These are phyloP conservation scores for Dactylellina sp. DNA, from an alignment of 2,329 filamentous ascomycete species.

Conservation along the genomic window DNA sequence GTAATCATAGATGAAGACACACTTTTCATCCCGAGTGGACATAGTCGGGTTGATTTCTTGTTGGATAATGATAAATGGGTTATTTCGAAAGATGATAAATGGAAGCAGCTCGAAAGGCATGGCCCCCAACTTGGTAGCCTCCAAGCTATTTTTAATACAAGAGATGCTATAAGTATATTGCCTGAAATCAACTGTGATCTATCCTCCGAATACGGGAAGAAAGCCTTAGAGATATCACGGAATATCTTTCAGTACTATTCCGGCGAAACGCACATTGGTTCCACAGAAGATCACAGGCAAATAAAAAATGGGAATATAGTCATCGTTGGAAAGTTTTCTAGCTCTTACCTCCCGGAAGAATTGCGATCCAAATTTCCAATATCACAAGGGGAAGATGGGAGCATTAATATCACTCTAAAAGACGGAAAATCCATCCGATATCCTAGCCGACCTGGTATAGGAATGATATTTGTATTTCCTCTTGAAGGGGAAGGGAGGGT, in stretches of 20 bases:
- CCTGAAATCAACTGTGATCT: constrained; percentile 58
- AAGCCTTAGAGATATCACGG: constrained; percentile 70
- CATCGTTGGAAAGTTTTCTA: constrained; percentile 58
- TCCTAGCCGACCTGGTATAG: constrained; percentile 63
- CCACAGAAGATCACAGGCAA: constrained; percentile 56
- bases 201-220: constrained; percentile 61
- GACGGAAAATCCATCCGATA: constrained; percentile 59
- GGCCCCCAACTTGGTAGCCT: constrained; percentile 69
- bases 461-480: constrained; percentile 69
- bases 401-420: constrained; percentile 40
- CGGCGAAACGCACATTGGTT: constrained; percentile 67
- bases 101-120: constrained; percentile 60
- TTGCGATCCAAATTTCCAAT: constrained; percentile 43
- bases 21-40: neutral
- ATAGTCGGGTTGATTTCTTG: constrained; percentile 1
- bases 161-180: constrained; percentile 65
- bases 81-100: neutral
- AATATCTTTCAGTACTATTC: constrained; percentile 72
- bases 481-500: constrained; percentile 65
- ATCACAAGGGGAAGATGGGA: constrained; percentile 37
- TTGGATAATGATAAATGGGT: constrained; percentile 6
- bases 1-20: constrained; percentile 16
- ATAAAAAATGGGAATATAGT: constrained; percentile 66
- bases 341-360: constrained; percentile 61
- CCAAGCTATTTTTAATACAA: constrained; percentile 68